Evolutionary conservation across 257 asterid species (phyloP).

Genomic region (Ocimum tenuiflorum): DNA sequence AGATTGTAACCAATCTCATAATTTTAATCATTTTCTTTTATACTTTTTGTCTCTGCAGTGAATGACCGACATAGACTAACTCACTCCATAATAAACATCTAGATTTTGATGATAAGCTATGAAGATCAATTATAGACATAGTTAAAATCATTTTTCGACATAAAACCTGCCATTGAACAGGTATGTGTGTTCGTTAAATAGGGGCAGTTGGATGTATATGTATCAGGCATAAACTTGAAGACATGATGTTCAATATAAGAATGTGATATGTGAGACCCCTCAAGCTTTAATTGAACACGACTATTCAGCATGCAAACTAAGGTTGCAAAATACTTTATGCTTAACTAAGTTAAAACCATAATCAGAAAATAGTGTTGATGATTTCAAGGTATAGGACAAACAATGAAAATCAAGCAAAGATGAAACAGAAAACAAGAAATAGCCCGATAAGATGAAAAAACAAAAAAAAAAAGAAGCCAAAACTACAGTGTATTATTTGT

Average conservation of each 20-base stretch:
- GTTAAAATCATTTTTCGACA: too few relatives aligned
- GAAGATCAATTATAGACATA: too few relatives aligned
- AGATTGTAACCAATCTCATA: neutral
- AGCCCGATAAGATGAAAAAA: neutral
- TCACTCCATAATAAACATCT: neutral
- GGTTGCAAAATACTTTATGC: slow-evolving; percentile 1
- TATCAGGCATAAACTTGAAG: neutral
- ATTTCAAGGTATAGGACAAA: slow-evolving; percentile 14
- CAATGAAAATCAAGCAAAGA: neutral
- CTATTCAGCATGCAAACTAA: neutral
- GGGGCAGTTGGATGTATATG: neutral
- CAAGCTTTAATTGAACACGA: neutral
- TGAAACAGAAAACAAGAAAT: slow-evolving; percentile 5
- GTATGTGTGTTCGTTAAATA: too few relatives aligned
- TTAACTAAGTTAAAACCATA: slow-evolving; percentile 9
- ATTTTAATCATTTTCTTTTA: too few relatives aligned
- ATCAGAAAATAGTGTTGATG: neutral
- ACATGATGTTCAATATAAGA: neutral
- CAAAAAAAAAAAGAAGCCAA: neutral
- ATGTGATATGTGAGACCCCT: neutral
- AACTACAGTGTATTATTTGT: neutral
- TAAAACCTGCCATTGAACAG: too few relatives aligned
- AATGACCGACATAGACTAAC: neutral
- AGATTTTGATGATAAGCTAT: too few relatives aligned
- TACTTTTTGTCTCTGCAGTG: neutral